These are phyloP conservation scores for Naegleria fowleri DNA, from an alignment of 208 protist species.

Conservation along the genomic window DNA sequence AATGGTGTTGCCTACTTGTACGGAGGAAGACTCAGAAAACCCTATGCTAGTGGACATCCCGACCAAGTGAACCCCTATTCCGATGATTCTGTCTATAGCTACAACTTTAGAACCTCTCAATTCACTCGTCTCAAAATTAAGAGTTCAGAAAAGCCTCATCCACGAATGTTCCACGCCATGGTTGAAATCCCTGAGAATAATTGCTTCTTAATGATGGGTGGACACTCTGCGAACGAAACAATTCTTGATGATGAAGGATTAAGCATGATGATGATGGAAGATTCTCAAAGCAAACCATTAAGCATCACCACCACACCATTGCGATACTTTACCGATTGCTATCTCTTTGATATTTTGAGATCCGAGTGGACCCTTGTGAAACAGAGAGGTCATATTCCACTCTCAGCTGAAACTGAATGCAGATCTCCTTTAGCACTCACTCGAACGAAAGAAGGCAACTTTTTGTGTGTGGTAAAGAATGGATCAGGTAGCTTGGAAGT, in stretches of 20 bases:
- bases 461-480: background rate
- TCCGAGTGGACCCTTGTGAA: background rate
- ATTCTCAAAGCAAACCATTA: background rate
- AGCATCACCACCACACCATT: background rate
- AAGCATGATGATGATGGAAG: background rate
- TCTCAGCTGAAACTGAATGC: background rate
- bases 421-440: background rate
- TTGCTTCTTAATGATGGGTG: background rate
- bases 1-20: background rate
- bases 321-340: background rate
- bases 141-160: background rate
- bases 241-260: background rate
- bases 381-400: background rate
- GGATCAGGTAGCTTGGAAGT: background rate
- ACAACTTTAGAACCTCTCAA: background rate
- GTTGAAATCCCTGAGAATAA: background rate
- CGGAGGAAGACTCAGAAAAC: background rate
- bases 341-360: background rate
- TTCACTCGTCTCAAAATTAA: background rate
- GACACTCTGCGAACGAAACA: background rate
- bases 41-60: background rate
- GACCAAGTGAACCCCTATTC: background rate
- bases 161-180: background rate
- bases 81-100: background rate
- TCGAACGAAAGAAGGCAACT: background rate